Base-by-base conservation (phyloP, 2,329 filamentous ascomycete genomes). In the Cytospora mali region DNA sequence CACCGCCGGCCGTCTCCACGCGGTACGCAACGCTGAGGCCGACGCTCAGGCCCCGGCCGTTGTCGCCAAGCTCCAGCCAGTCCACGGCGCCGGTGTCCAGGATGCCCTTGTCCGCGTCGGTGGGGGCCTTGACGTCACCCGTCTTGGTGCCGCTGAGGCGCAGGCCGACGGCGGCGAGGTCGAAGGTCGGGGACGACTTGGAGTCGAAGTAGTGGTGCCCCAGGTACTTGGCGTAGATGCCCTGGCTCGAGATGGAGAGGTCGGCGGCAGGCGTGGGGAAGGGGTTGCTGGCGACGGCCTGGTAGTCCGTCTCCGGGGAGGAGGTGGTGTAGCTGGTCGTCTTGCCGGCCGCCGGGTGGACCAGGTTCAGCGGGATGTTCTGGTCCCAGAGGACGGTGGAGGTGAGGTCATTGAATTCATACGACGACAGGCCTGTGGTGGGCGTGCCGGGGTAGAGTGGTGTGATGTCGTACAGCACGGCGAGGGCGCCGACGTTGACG, bases 181-280 rank as follows among this genome's bases (percentile, higher is more conserved):
- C 79, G 71, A 91, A 92, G 14, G 80, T 85, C 1, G 89, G 89
- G 0, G 77, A 74, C 66, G 80, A 75, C 51, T 70, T 66, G 53
- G 66, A 65, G 73, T 82, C 82, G 79, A 92, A 92, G 81, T 80
- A 90, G 79, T 92, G 89, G 69, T 85, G 81, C 31, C 89, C 89
- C 16, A 88, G 71, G 68, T 81, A 80, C 55, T 75, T 74, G 6
- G 83, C 63, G 2, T 71, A 66, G 55, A 56, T 33, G 6, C 69
- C 59, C 39, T 77, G 49, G 58, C 71, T 71, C 6, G 72, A 62
- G 35, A 80, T 69, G 11, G 69, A 65, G 58, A 86, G 72, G 58
- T 75, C 68, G 3, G 77, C 73, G 2, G 75, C 73, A 29, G 75
- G 71, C 25, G 74, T 66, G 50, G 75, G 74, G 67, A 84, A 84